These are phyloP conservation scores for Kurtzmaniella fragi DNA, from an alignment of 805 yeast genomes.

Conservation along the genomic window DNA sequence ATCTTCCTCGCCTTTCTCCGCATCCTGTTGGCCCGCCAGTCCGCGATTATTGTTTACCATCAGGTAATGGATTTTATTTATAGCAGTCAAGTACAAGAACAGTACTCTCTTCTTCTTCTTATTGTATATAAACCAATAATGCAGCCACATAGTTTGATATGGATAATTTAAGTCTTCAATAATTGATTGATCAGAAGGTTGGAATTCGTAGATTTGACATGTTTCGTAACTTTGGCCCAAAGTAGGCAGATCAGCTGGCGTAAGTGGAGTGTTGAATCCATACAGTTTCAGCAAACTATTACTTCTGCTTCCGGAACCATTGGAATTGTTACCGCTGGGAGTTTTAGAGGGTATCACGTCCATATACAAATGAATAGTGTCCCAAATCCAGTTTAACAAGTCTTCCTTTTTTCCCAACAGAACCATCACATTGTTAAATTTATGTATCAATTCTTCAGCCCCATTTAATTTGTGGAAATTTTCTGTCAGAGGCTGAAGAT, in stretches of 20 bases:
- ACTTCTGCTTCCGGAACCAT: constrained; percentile 24
- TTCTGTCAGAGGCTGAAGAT: constrained; percentile 74
- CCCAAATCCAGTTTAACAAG: constrained; percentile 74
- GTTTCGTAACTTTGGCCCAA: constrained; percentile 23
- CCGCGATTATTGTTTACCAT: constrained; percentile 17
- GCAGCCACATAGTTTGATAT: constrained; percentile 57
- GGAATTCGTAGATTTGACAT: constrained; percentile 61
- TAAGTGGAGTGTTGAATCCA: constrained; percentile 3
- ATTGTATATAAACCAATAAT: constrained; percentile 89
- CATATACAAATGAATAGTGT: constrained; percentile 76
- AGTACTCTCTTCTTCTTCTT: constrained; percentile 90
- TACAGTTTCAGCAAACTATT: constrained; percentile 7
- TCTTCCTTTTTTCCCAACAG: constrained; percentile 40
- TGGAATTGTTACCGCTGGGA: constrained; percentile 7
- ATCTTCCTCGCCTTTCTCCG: constrained; percentile 9
- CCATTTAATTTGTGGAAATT: constrained; percentile 34
- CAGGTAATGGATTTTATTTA: constrained; percentile 36
- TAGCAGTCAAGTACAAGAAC: constrained; percentile 63
- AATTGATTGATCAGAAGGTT: constrained; percentile 56
- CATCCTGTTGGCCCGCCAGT: constrained; percentile 7
- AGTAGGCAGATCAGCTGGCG: constrained; percentile 14
- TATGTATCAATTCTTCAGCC: constrained; percentile 48
- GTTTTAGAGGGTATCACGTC: constrained; percentile 44
- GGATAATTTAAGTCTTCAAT: constrained; percentile 51
- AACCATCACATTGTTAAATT: constrained; percentile 73